Base-by-base conservation (phyloP, 305 asterid genomes). In the Rubia tinctorum region DNA sequence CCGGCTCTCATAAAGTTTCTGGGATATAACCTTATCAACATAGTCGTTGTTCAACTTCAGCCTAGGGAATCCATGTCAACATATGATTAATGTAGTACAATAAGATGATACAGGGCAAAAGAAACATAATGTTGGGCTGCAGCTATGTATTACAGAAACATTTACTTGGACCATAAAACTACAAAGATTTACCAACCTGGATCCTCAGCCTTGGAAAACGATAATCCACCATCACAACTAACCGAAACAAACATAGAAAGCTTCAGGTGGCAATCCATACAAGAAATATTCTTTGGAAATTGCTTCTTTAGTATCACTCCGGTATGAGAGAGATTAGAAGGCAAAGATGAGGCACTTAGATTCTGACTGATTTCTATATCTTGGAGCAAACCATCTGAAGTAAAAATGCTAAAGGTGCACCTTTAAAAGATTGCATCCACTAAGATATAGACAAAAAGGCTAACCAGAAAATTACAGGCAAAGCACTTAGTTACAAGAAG, bases 281-380 rank as follows among this genome's bases (percentile, higher is more conserved):
- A 95, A 78, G 84, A 77, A 77, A 89, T n/a, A n/a, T n/a, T n/a
- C n/a, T n/a, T n/a, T n/a, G n/a, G n/a, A n/a, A n/a, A n/a, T n/a
- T n/a, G n/a, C 80, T 71, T 90, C 85, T 53, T 71, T 85, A 75
- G 92, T 90, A 80, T 66, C 25, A 80, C 77, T 15, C 81, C 80
- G 42, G 66, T 82, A 78, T 75, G 82, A 75, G 82, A 79, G 77
- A 86, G 67, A 73, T 82, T 85, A 39, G 86, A 77, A 22, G 96
- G 82, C 75, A 81, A 85, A 83, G 86, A 75, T 71, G 92, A 90
- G 72, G 96, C 88, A 68, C 88, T 84, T 68, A 96, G 97, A 82
- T 95, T 94, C 83, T 89, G 91, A 72, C 91, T 87, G 78, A 95
- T 87, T 89, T 95, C 97, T 77, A 90, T 75, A 78, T 90, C 89